Percentiles rank a stretch among this genome's conserved stretches.
Conservation (phyloP, 495 filamentous ascomycete species). For the Lasiosphaeria miniovina region DNA sequence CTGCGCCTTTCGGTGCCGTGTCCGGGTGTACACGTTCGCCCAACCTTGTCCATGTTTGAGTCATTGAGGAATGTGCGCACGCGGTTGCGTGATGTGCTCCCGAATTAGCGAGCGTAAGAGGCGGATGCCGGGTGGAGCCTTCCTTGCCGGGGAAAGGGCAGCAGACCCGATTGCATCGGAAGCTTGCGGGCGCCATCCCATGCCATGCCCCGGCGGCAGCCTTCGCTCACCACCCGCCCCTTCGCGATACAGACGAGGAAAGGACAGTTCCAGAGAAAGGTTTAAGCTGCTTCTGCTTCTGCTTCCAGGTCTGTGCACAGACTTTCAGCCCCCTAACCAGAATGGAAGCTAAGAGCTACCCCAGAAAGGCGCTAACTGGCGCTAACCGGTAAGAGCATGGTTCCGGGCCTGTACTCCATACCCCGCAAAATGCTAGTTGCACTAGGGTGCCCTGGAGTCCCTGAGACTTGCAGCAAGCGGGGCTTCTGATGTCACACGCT, state of each 20-base stretch:
- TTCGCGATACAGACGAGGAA: too few relatives aligned
- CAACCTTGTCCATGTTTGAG: too few relatives aligned
- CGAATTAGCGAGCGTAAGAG: too few relatives aligned
- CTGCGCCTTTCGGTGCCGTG: too few relatives aligned
- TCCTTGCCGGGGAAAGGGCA: too few relatives aligned
- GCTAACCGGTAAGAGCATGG: constrained; percentile 24
- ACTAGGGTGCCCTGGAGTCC: constrained; percentile 16
- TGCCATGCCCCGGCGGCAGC: not conserved
- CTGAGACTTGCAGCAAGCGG: constrained; percentile 20
- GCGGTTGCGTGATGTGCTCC: too few relatives aligned
- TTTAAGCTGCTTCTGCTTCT: not conserved
- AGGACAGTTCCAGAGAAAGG: too few relatives aligned
- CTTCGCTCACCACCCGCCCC: too few relatives aligned
- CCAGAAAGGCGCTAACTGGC: constrained; percentile 8
- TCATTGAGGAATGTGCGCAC: too few relatives aligned
- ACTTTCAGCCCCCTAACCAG: not conserved
- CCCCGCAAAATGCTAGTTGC: constrained; percentile 27
- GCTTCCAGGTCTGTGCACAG: not conserved
- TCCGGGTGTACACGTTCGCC: too few relatives aligned
- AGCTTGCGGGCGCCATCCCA: not conserved
- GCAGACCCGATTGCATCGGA: too few relatives aligned
- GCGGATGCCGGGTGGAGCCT: too few relatives aligned
- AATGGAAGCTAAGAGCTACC: not conserved
- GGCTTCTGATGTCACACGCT: constrained; percentile 29
- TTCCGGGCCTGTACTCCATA: constrained; percentile 22